These are phyloP conservation scores for Fraxinus greggii DNA, from an alignment of 305 asterid genomes.

Conservation along the genomic window DNA sequence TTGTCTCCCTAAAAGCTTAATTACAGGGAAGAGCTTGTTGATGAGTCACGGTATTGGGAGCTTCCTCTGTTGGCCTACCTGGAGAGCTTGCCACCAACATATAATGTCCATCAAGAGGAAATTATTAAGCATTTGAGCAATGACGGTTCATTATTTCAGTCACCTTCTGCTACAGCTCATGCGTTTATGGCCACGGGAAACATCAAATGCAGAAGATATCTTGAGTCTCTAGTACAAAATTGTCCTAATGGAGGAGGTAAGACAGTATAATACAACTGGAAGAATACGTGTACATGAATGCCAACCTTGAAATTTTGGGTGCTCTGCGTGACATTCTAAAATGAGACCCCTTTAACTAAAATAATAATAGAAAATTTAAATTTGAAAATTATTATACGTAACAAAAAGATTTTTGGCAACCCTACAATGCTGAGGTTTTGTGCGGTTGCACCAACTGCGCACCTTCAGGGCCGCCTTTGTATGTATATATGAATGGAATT, in stretches of 20 bases:
- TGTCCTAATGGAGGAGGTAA: constrained; percentile 52
- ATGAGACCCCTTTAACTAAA: too few relatives aligned
- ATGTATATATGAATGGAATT: not conserved
- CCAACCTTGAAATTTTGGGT: too few relatives aligned
- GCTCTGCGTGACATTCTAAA: too few relatives aligned
- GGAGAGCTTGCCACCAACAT: constrained; percentile 40
- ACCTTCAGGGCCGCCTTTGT: not conserved
- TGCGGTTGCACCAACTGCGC: too few relatives aligned
- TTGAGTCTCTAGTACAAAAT: constrained; percentile 33
- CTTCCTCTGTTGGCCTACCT: constrained; percentile 38
- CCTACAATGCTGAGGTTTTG: too few relatives aligned
- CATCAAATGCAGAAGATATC: constrained; percentile 30
- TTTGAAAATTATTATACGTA: too few relatives aligned
- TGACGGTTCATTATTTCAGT: constrained; percentile 46
- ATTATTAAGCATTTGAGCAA: constrained; percentile 18
- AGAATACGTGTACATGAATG: not conserved
- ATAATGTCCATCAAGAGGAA: constrained; percentile 12
- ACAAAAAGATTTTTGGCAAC: too few relatives aligned
- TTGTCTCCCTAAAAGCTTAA: not conserved
- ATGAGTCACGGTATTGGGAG: constrained; percentile 9
- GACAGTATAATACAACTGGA: not conserved
- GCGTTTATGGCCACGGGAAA: constrained; percentile 43
- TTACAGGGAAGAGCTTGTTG: constrained; percentile 32
- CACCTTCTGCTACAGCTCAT: constrained; percentile 55
- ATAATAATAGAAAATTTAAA: too few relatives aligned